Base-by-base conservation (phyloP, 306 rosid genomes). In the Glycine tomentella region DNA sequence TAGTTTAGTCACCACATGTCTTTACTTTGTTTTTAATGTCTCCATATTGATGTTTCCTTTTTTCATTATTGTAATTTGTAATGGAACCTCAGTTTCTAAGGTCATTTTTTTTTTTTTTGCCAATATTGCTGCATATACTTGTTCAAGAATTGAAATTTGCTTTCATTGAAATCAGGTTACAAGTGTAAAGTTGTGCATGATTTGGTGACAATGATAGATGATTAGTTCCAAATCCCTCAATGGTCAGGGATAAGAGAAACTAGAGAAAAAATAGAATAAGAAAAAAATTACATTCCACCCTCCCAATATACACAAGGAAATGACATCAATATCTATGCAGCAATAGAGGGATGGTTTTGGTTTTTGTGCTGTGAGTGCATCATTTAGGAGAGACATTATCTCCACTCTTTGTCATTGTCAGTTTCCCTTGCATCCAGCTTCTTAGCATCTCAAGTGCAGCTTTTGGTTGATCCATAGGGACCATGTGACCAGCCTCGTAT, bases 381-480 rank as follows among this genome's bases (percentile, higher is more conserved):
- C 86, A 88, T 44, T 77, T 74, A 44, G 93, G 90, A 15, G 91
- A 74, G 55, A 89, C 71, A 51, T 56, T 74, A 51, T 85, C 74
- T 33, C 75, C 83, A 33, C 67, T 55, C 52, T 36, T 85, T 8
- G 74, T 72, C 36, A 12, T 69, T 11, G 69, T n/a, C 72, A 91
- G 83, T 79, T 87, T 92, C 34, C 95, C 97, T 79, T 90, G 92
- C 92, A 87, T 91, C 98, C 97, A 94, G 69, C 67, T 84, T 62
- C 72, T 86, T 55, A 94, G 80, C 98, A 94, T 94, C 64, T 91
- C 74, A 45, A 92, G 74, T 59, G 97, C 91, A 20, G 91, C 97
- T 81, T 94, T 86, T 57, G 97, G 96, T 89, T 94, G 98, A 87
- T 94, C 97, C 98, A 94, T 90, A 42, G 97, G 98, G 70, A 94